Base-by-base conservation (phyloP, 2,329 filamentous ascomycete species). In the Scytalidium lignicola region DNA sequence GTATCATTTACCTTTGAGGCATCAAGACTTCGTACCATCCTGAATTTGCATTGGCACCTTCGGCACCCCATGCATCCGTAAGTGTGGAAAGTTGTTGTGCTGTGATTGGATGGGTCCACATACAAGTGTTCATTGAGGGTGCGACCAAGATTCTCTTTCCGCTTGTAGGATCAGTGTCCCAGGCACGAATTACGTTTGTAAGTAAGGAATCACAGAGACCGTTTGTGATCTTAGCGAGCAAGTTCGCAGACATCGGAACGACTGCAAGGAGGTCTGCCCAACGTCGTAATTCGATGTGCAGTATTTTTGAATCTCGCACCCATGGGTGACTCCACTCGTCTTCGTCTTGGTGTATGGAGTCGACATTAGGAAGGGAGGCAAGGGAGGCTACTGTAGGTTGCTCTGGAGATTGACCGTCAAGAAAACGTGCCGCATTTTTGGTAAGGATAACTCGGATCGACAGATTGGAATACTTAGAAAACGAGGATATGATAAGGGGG, bases 231-330 rank as follows among this genome's bases (percentile, higher is more conserved):
- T 95, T 96, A 6, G 90, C 92, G 62, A 97, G 74, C 3, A 83
- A 83, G 62, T 96, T 96, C 12, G 92, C 91, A 49, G 82, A 86
- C 51, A 96, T 68, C 0, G 92, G 92, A 9, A 86, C 87, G 51
- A 96, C 78, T 15, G n/a, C n/a, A n/a, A n/a, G n/a, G n/a, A n/a
- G n/a, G n/a, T n/a, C n/a, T n/a, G n/a, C n/a, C n/a, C n/a, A 92
- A 76, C 61, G 96, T 74, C 91, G 75, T 48, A 96, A 71, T 66
- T 95, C 89, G 58, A 99, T 97, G 63, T 99, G 93, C 49, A 97
- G 70, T 43, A 99, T 95, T 3, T 76, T 75, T n/a, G 80, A 80
- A 3, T 86, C 88, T 2, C 91, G 78, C 19, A 75, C 79, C 92
- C 92, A 97, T 0, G 88, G 82, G 40, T 75, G 72, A 1, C 68